Evolutionary conservation across 495 filamentous ascomycete species (phyloP).

Genomic region (Clohesyomyces aquaticus): DNA sequence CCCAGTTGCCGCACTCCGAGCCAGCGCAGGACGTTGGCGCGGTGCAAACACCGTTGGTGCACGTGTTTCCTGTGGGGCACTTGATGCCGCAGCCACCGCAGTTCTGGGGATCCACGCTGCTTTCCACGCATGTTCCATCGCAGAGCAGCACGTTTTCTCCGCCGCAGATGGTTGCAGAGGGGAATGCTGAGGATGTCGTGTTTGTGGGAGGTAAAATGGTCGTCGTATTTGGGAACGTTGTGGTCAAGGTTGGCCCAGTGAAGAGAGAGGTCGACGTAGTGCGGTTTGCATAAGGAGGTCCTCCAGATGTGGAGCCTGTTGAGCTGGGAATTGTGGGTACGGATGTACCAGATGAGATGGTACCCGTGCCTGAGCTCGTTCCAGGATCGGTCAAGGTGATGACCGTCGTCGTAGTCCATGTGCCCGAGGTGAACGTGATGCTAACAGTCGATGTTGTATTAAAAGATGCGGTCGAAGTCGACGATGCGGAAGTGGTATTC

Average conservation of each 20-base stretch:
- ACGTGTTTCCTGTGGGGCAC: conserved; percentile 20
- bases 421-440: conserved; percentile 7
- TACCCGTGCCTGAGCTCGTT: not conserved
- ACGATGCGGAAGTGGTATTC: not conserved
- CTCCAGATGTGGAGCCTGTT: not conserved
- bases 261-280: not conserved
- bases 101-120: conserved; percentile 5
- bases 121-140: conserved; percentile 25
- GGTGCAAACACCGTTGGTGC: conserved; percentile 37
- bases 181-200: conserved; percentile 10
- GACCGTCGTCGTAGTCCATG: not conserved
- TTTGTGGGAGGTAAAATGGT: not conserved
- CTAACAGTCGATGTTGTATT: not conserved
- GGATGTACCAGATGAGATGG: conserved; percentile 3
- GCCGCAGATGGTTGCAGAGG: conserved; percentile 15
- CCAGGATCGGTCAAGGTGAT: not conserved
- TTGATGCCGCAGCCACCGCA: conserved; percentile 31
- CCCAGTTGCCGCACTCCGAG: conserved; percentile 13
- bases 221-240: conserved; percentile 4
- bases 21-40: conserved; percentile 18
- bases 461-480: not conserved
- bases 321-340: not conserved
- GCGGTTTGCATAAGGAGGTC: conserved; percentile 10
- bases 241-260: conserved; percentile 1
- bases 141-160: conserved; percentile 4